These are phyloP conservation scores for Epichloe festucae DNA, from an alignment of 2,329 filamentous ascomycete species.

Conservation along the genomic window DNA sequence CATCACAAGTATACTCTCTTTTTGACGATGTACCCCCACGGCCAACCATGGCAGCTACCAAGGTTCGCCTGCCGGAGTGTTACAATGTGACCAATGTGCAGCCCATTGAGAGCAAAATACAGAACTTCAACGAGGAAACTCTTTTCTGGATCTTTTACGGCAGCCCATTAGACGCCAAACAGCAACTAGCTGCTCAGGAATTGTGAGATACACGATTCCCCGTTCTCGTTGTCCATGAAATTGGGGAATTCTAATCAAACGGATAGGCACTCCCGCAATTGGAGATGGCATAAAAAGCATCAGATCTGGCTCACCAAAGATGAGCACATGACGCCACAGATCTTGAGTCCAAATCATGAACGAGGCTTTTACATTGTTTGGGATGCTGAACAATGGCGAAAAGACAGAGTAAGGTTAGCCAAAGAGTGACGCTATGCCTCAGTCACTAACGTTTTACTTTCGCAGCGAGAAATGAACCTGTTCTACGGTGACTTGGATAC, in stretches of 20 bases:
- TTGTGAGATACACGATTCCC: conserved; percentile 32
- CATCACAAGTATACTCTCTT: conserved; percentile 46
- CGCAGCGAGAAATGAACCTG: conserved; percentile 48
- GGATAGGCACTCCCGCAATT: conserved; percentile 47
- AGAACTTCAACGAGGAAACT: conserved; percentile 55
- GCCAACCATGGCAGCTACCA: conserved; percentile 36
- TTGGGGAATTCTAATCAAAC: conserved; percentile 1
- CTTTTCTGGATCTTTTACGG: conserved; percentile 60
- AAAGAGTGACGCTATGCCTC: conserved; percentile 6
- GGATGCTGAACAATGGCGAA: conserved; percentile 48
- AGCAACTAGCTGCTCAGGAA: conserved; percentile 49
- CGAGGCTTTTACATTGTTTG: conserved; percentile 55
- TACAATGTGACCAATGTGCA: conserved; percentile 55
- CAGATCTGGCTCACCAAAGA: conserved; percentile 57
- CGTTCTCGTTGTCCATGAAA: neutral
- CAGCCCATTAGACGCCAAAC: conserved; percentile 48
- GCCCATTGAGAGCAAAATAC: conserved; percentile 50
- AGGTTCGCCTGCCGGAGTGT: conserved; percentile 49
- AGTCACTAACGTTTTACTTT: conserved; percentile 4
- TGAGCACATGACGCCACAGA: conserved; percentile 49
- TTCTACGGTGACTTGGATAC: conserved; percentile 51
- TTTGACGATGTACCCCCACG: conserved; percentile 47
- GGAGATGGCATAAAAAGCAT: conserved; percentile 58
- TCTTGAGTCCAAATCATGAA: conserved; percentile 44
- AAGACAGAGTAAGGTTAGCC: conserved; percentile 47